phyloP scores from a whole-genome alignment of 345 rosid genomes.

The Pseudoturritis turrita region DNA sequence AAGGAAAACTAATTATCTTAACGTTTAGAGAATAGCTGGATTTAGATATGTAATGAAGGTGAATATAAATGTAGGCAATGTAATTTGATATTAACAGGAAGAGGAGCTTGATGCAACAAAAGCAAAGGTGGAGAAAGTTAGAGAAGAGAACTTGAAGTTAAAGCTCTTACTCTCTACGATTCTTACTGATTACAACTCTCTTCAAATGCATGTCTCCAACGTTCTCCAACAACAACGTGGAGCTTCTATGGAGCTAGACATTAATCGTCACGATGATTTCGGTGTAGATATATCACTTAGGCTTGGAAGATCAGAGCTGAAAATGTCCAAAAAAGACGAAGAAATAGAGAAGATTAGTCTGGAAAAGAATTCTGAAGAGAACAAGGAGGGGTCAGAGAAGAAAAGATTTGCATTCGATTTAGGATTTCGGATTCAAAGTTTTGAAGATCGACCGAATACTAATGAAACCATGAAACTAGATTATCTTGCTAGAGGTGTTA shows the following conservation, averaged over 20 bases:
- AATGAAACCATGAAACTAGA: slow-evolving; percentile 20
- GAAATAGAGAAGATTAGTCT: not conserved
- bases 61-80: not conserved
- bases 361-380: not conserved
- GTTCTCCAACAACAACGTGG: slow-evolving; percentile 30
- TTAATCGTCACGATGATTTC: slow-evolving; percentile 31
- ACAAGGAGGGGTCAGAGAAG: not conserved
- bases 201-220: slow-evolving; percentile 31
- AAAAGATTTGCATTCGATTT: slow-evolving; percentile 31
- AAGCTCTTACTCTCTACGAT: slow-evolving; percentile 32
- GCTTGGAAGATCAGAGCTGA: slow-evolving; percentile 35
- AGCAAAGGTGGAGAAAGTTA: slow-evolving; percentile 38
- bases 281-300: slow-evolving; percentile 39
- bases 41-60: not conserved
- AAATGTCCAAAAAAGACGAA: not conserved
- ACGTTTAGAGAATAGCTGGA: not conserved
- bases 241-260: slow-evolving; percentile 30
- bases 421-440: slow-evolving; percentile 34
- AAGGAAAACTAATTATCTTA: not conserved
- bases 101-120: slow-evolving; percentile 38
- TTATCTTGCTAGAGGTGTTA: slow-evolving; percentile 11
- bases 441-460: slow-evolving; percentile 4
- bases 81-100: slow-evolving; percentile 13
- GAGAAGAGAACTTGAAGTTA: slow-evolving; percentile 45
- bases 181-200: slow-evolving; percentile 41